Evolutionary conservation across 2,329 filamentous ascomycete genomes (phyloP).

Genomic region (Aspergillus tamarii): DNA sequence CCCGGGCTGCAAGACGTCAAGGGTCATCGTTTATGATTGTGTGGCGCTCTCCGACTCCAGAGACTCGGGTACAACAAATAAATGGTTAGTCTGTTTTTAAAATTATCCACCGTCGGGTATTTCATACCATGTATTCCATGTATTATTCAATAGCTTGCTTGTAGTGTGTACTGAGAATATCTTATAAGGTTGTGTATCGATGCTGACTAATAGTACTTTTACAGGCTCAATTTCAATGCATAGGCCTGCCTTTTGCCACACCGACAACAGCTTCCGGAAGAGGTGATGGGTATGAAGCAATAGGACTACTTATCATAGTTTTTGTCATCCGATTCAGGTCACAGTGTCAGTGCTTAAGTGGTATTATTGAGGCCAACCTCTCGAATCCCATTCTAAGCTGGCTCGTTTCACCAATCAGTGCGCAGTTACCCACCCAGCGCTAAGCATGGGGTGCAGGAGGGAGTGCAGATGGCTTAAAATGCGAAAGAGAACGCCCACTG

Average conservation of each 20-base stretch:
- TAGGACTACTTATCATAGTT: neutral
- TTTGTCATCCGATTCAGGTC: neutral
- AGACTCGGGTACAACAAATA: constrained; percentile 9
- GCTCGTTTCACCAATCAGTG: neutral
- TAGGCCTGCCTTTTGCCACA: neutral
- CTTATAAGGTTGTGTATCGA: neutral
- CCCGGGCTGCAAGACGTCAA: constrained; percentile 7
- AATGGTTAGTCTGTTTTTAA: neutral
- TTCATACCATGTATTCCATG: neutral
- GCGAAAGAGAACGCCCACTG: neutral
- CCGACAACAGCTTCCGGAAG: neutral
- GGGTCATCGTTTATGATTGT: neutral
- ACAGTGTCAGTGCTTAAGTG: neutral
- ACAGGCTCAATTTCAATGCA: neutral
- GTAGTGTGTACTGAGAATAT: neutral
- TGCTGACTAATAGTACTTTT: neutral
- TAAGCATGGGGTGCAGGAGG: neutral
- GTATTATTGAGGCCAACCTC: neutral
- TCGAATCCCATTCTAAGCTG: neutral
- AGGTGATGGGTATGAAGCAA: neutral
- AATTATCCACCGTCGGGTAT: neutral
- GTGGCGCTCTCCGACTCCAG: constrained; percentile 6
- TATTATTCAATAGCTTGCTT: neutral
- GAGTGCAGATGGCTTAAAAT: neutral
- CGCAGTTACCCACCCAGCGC: neutral